A percentile compares a stretch with the other conserved stretches of the same genome.
These are phyloP conservation scores for Capsicum baccatum DNA, from an alignment of 257 asterid genomes.

Conservation along the genomic window DNA sequence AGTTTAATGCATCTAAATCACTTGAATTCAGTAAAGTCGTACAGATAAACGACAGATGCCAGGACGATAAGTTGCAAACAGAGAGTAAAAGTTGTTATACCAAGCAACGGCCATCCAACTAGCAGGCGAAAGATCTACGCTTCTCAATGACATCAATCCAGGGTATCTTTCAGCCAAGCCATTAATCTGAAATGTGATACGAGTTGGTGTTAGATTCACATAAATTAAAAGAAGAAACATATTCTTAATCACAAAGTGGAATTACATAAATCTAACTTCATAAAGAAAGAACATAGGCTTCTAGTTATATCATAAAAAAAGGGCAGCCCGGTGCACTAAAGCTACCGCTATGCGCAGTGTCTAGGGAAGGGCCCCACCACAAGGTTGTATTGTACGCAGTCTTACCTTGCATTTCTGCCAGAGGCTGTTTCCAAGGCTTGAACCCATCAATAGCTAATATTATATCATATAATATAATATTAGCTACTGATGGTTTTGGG, in stretches of 20 bases:
- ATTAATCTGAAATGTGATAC: slow-evolving; percentile 42
- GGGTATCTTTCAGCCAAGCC: slow-evolving; percentile 49
- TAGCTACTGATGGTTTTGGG: not conserved
- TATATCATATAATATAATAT: not conserved
- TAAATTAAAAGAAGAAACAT: slow-evolving; percentile 10
- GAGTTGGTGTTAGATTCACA: not conserved
- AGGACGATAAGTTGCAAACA: not conserved
- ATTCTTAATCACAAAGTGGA: slow-evolving; percentile 4
- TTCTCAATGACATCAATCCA: slow-evolving; percentile 58
- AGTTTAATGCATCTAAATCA: slow-evolving; percentile 21
- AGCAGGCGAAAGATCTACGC: slow-evolving; percentile 61
- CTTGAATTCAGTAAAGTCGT: slow-evolving; percentile 1
- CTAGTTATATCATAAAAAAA: not conserved
- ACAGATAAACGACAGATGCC: not conserved
- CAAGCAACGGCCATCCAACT: slow-evolving; percentile 66
- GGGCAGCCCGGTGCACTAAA: too few species aligned
- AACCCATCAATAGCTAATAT: not conserved
- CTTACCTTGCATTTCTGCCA: too few species aligned
- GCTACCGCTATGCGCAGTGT: too few species aligned
- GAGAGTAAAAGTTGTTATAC: slow-evolving; percentile 34
- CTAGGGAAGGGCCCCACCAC: too few species aligned
- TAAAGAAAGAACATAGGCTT: not conserved
- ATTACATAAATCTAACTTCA: not conserved
- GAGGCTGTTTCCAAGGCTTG: too few species aligned
- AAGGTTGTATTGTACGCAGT: too few species aligned